phyloP scores from a whole-genome alignment of 192 early-diverging fungal genomes.

The Mortierella antarctica region DNA sequence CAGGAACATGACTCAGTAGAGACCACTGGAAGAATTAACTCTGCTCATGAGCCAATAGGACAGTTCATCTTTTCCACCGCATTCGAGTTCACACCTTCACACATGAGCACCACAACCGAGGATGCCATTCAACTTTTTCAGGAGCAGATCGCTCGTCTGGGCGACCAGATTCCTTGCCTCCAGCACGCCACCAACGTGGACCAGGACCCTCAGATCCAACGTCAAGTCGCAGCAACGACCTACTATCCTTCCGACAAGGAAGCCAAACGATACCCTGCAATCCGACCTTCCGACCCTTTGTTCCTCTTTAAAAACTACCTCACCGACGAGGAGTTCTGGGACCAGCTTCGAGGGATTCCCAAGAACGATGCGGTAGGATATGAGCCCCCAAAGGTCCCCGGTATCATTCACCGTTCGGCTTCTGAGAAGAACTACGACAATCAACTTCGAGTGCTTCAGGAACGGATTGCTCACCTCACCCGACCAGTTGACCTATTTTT shows the following conservation, averaged over 20 bases:
- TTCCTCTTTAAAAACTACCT: not conserved
- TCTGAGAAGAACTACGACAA: constrained; percentile 12
- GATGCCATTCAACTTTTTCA: not conserved
- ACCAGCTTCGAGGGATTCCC: constrained; percentile 4
- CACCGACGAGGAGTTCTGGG: constrained; percentile 13
- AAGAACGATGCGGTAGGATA: constrained; percentile 25
- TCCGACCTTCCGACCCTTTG: not conserved
- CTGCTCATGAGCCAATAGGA: not conserved
- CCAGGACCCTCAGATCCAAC: constrained; percentile 11
- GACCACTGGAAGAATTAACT: not conserved
- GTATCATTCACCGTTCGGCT: not conserved
- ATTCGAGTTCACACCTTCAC: not conserved
- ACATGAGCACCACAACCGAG: not conserved
- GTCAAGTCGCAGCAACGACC: not conserved
- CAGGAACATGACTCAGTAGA: no score
- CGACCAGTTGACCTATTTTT: constrained; percentile 18
- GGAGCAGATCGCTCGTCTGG: constrained; percentile 7
- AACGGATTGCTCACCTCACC: constrained; percentile 19
- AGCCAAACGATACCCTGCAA: not conserved
- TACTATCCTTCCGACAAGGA: not conserved
- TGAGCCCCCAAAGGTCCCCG: constrained; percentile 14
- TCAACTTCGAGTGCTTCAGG: constrained; percentile 15
- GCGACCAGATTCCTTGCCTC: not conserved
- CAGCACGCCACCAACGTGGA: not conserved
- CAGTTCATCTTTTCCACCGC: constrained; percentile 7